Conservation (phyloP, 257 asterid species). For the Solanum dulcamara region DNA sequence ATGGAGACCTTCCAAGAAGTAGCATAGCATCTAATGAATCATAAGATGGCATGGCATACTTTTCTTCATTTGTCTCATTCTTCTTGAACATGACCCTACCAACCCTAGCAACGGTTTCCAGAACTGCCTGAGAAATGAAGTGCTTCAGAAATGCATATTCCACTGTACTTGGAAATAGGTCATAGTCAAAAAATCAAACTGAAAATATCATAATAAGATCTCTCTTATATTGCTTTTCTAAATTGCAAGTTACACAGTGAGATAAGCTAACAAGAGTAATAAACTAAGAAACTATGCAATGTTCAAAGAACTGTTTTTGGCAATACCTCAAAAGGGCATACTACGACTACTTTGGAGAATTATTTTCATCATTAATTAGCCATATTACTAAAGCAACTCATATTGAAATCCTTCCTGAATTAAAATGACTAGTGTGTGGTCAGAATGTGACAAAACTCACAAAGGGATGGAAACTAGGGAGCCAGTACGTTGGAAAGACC, state of each 20-base stretch:
- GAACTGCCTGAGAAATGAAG: constrained; percentile 56
- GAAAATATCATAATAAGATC: background rate
- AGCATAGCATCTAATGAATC: constrained; percentile 2
- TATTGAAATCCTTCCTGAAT: background rate
- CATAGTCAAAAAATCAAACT: background rate
- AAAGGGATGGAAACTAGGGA: background rate
- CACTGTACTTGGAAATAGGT: background rate
- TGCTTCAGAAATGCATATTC: background rate
- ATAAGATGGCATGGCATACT: constrained; percentile 35
- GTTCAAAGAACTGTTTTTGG: background rate
- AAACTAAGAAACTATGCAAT: background rate
- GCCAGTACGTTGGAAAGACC: background rate
- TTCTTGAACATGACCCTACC: constrained; percentile 78
- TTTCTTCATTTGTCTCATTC: constrained; percentile 66
- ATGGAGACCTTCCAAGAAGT: background rate
- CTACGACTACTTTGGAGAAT: background rate
- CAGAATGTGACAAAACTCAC: background rate
- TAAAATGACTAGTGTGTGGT: background rate
- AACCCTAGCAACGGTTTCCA: constrained; percentile 86
- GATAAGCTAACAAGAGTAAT: background rate
- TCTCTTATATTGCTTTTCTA: background rate
- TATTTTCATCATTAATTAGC: background rate
- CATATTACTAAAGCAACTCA: background rate
- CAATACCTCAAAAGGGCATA: background rate
- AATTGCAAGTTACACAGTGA: background rate